Base-by-base conservation (phyloP, 2,329 filamentous ascomycete species). In the Epichloe aotearoae region DNA sequence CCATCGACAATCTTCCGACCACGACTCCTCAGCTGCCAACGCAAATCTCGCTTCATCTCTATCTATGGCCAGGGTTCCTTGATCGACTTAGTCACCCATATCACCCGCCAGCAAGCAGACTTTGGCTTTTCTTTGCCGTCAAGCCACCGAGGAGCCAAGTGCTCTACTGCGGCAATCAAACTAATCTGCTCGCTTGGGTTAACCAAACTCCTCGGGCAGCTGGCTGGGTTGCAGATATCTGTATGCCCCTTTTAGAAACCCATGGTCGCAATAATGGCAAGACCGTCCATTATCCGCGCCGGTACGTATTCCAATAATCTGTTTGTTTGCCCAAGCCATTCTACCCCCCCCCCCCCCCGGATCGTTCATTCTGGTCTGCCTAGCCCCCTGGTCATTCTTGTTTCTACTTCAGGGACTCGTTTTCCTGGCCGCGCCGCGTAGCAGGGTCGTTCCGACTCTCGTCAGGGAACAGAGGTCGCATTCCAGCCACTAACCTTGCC, bases 201-300 rank as follows among this genome's bases (percentile, higher is more conserved):
- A 3, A 41, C 5, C 10, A 12, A 43, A 34, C 4, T 26, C 3
- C 14, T 17, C 33, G 12, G 14, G 39, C 38, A 39, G 17, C 47
- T 49, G 47, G 17, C 47, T 49, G 30, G 12, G 20, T 33, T 48
- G 33, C 46, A 23, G 30, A 20, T 12, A 20, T 11, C 19, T 40
- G 8, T 37, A 15, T 14, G 41, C 47, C 19, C 15, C 40, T 43
- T 26, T 38, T 17, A 14, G 5, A 45, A 30, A 23, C 19, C n/a
- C 41, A 33, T 20, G 12, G 14, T 49, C 45, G 38, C 38, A 19
- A 80, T 80, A 19, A 80, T 80, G 77, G 77, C 76, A 62, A 75
- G 76, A 67, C 76, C 76, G 61, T 71, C 73, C 58, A 78, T 80
- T 59, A 71, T 80, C 67, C 75, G 77, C 63, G 77, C 77, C 63